Evolutionary conservation across 2,329 filamentous ascomycete species (phyloP).

Genomic region (Acephala macrosclerotiorum): DNA sequence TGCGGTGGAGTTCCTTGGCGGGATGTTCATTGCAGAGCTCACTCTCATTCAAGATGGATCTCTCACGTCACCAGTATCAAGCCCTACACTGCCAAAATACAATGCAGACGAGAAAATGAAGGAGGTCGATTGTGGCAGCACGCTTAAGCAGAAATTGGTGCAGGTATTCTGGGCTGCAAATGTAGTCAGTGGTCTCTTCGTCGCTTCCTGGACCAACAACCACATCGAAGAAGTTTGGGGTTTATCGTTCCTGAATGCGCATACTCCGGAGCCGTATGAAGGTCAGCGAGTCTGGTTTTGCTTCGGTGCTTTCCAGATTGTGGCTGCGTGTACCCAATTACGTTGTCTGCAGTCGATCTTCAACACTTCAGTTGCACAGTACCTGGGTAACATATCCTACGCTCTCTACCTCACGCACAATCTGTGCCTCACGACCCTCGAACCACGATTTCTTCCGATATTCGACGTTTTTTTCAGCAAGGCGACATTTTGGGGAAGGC

Average conservation of each 20-base stretch:
- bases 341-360: constrained; percentile 51
- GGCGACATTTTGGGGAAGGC: constrained; percentile 34
- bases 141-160: constrained; percentile 20
- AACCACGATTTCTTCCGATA: constrained; percentile 36
- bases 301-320: constrained; percentile 41
- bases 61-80: constrained; percentile 31
- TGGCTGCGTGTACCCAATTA: constrained; percentile 45
- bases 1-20: constrained; percentile 53
- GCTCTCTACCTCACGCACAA: constrained; percentile 67
- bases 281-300: constrained; percentile 43
- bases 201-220: constrained; percentile 42
- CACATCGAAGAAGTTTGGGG: constrained; percentile 37
- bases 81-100: constrained; percentile 33
- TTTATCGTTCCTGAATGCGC: constrained; percentile 32
- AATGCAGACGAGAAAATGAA: constrained; percentile 18
- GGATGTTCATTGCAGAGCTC: constrained; percentile 54
- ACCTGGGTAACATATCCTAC: constrained; percentile 63
- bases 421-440: constrained; percentile 49
- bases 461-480: constrained; percentile 33
- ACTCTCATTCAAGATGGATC: constrained; percentile 46
- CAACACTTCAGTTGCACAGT: constrained; percentile 57
- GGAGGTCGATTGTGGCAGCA: constrained; percentile 8
- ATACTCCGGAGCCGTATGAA: constrained; percentile 38
- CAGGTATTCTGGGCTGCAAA: constrained; percentile 40
- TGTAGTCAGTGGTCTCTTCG: constrained; percentile 38